Base-by-base conservation (phyloP, 1,284 basidiomycete genomes). In the Coniophora puteana region DNA sequence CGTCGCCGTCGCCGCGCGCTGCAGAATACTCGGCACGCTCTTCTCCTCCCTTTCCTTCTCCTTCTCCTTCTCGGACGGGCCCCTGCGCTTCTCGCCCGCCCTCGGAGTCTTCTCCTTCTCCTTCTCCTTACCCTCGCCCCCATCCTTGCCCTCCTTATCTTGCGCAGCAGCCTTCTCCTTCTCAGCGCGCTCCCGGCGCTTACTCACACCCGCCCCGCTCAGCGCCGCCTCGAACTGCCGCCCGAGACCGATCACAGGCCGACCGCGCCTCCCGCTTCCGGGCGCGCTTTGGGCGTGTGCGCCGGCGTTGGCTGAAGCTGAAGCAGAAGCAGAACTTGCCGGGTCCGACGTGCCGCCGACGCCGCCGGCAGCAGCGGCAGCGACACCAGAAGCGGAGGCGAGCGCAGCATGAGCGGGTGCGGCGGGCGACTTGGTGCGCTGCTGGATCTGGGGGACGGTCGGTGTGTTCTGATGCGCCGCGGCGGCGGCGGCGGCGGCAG, bases 141-240 rank as follows among this genome's bases (percentile, higher is more conserved):
- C 26, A 13, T 34, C 12, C n/a, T 26, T 36, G 5, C 14, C 20
- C 1, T 48, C 56, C 37, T 43, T 57, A 27, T 65, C 56, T 23
- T 53, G 52, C 47, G 48, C 59, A 61, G 37, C n/a, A n/a, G n/a
- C n/a, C n/a, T n/a, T n/a, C n/a, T n/a, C n/a, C n/a, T 58, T 51
- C 59, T 66, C 25, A 63, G 60, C 16, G 66, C 60, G n/a, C 45
- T 40, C 26, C 49, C 59, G 45, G 51, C 52, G 13, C 42, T 36
- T 1, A 60, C 46, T 1, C 1, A 76, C 70, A 3, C 75, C 76
- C 0, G 72, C 76, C 3, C 78, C 74, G 43, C 57, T 82, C 25
- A 84, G 60, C 2, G 81, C 81, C 0, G 75, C 80, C 50, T 83
- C 80, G 42, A 84, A 79, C 36, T 81, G 78, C 17, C 81, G 68